Evolutionary conservation across 345 rosid genomes (phyloP), one percentile per base, ranked within the genome.

Genomic region (Brassica incana): DNA sequence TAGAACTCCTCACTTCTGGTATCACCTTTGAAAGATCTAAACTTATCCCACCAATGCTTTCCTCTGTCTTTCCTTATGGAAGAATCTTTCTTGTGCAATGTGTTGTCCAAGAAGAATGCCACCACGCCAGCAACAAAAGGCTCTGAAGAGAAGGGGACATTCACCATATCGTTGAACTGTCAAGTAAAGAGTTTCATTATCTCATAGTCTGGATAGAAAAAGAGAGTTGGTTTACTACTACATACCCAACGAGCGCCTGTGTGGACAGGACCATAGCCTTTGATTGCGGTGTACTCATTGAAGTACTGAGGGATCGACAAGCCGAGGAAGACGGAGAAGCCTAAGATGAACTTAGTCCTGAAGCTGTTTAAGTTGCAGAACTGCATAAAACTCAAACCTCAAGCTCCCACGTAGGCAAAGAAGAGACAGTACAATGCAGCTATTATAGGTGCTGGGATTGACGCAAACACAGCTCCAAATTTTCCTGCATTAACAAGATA

Each of bases 391-490:
- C 90, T 93, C 77, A 90, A 88, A 69, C 99, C 99, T 69, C 86
- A 97, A 78, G 92, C 87, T 67, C 99, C 97, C 7, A 93, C 98
- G 32, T 91, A 95, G 0, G 92, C 98, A 69, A 93, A 95, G 90
- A 95, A 95, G 65, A 93, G 84, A 79, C 99, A 93, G 78, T 95
- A 95, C 11, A 95, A 60, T 71, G 96, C 97, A 40, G 98, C 96
- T 62, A 90, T 40, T 27, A 95, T 93, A 10, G 99, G 91, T 45
- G 88, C 88, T 50, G 99, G 99, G 50, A 95, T 89, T 29, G 99
- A 95, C 73, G 99, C 99, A 86, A 95, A 91, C 70, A 95, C 87
- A 16, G 99, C 99, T 75, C 99, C 98, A 60, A 95, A 95, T 85
- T 95, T 95, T 5, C 99, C 99, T 93, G 87, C 84, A 83, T 16